Evolutionary conservation across 768 basidiomycete genomes (phyloP).

Genomic region (Artomyces pyxidatus): DNA sequence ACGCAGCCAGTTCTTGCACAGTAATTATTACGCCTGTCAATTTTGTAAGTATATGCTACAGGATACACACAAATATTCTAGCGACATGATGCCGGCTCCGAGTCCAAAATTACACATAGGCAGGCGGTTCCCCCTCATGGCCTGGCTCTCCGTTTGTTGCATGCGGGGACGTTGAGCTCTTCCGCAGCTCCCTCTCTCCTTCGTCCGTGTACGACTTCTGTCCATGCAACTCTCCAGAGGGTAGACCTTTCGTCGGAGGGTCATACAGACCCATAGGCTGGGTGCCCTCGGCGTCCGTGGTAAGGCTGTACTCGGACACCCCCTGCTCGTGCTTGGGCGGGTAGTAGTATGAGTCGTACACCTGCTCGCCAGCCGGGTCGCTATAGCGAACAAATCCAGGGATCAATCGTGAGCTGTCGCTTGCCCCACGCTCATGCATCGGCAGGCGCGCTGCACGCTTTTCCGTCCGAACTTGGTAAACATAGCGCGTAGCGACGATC

Average conservation of each 20-base stretch:
- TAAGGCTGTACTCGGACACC: not conserved
- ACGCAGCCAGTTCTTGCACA: too few relatives aligned
- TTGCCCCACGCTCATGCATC: not conserved
- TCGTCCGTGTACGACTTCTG: too few relatives aligned
- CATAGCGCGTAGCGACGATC: constrained; percentile 18
- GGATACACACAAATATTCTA: too few relatives aligned
- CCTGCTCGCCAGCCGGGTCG: constrained; percentile 2
- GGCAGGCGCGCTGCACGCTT: constrained; percentile 15
- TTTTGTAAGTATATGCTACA: too few relatives aligned
- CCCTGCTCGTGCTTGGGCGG: not conserved
- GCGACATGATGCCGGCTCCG: too few relatives aligned
- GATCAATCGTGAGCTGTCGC: not conserved
- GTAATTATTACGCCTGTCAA: too few relatives aligned
- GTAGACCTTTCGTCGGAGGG: too few relatives aligned
- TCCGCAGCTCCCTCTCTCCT: too few relatives aligned
- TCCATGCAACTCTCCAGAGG: not conserved
- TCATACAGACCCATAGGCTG: not conserved
- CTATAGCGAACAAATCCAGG: constrained; percentile 14
- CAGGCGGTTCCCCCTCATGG: too few relatives aligned
- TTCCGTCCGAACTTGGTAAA: constrained; percentile 12
- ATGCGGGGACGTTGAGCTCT: too few relatives aligned
- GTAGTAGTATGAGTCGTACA: constrained; percentile 9
- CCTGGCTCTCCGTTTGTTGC: too few relatives aligned
- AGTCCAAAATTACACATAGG: too few relatives aligned
- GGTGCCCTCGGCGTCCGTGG: not conserved